Percentiles rank a stretch among this genome's conserved stretches.
phyloP scores from a whole-genome alignment of 2,329 filamentous ascomycete genomes.

The Albifimbria verrucaria region DNA sequence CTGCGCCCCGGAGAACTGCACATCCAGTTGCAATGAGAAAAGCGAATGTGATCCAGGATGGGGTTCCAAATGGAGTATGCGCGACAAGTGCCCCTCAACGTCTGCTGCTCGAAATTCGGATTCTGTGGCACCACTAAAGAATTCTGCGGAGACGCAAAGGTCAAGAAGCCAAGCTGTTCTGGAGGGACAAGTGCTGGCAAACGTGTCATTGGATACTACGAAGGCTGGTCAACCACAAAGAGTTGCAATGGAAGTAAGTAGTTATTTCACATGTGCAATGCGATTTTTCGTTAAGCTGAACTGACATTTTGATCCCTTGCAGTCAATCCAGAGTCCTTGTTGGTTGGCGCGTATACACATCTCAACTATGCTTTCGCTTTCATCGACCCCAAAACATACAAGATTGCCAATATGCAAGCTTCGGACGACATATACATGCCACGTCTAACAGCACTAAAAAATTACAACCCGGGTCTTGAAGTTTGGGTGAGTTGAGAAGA shows the following conservation, averaged over 20 bases:
- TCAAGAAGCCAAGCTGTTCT: constrained; percentile 9
- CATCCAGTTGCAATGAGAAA: background rate
- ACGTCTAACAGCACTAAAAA: constrained; percentile 6
- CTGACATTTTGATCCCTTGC: too few relatives aligned
- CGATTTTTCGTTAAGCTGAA: too few relatives aligned
- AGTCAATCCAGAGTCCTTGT: too few relatives aligned
- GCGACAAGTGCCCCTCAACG: constrained; percentile 30
- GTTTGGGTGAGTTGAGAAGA: too few relatives aligned
- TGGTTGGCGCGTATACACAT: too few relatives aligned
- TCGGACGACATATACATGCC: background rate
- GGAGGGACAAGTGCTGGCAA: constrained; percentile 1
- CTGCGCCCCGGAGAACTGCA: background rate
- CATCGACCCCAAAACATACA: constrained; percentile 27
- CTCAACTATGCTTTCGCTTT: constrained; percentile 31
- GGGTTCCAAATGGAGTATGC: constrained; percentile 20
- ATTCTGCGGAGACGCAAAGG: constrained; percentile 17
- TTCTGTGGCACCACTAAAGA: constrained; percentile 28
- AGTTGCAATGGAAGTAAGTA: constrained; percentile 19
- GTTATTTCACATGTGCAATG: too few relatives aligned
- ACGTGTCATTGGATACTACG: constrained; percentile 28
- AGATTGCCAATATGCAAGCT: constrained; percentile 3
- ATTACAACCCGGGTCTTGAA: constrained; percentile 2
- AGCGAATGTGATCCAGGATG: constrained; percentile 27
- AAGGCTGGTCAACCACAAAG: constrained; percentile 23
- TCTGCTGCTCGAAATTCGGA: constrained; percentile 27